These are phyloP conservation scores for Volvariella volvacea DNA, from an alignment of 1,284 basidiomycete genomes.

Conservation along the genomic window DNA sequence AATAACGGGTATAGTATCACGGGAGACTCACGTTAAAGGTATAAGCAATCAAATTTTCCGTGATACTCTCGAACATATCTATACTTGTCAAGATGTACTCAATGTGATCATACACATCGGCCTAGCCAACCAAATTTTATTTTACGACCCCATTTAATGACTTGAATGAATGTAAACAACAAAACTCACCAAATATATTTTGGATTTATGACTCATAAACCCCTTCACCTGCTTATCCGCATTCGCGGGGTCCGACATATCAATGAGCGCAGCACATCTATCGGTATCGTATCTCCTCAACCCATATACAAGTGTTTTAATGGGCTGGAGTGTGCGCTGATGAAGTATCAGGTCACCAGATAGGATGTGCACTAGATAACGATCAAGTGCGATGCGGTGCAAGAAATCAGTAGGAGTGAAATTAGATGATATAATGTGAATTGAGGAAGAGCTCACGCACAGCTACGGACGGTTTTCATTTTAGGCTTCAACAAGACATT, in stretches of 20 bases:
- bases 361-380: constrained; percentile 54
- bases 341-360: constrained; percentile 64
- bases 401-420: constrained; percentile 1
- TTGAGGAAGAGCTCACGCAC: constrained; percentile 28
- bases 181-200: constrained; percentile 55
- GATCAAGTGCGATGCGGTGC: too few species aligned
- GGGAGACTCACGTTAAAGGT: constrained; percentile 33
- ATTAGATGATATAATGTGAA: neutral
- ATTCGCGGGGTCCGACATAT: constrained; percentile 23
- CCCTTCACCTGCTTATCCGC: constrained; percentile 37
- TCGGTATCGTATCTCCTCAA: constrained; percentile 60
- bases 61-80: constrained; percentile 61
- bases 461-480: constrained; percentile 50
- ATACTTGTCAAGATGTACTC: constrained; percentile 59
- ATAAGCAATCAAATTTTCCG: constrained; percentile 66
- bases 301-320: constrained; percentile 62
- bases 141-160: too few species aligned
- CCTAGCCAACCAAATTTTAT: too few species aligned
- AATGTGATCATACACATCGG: constrained; percentile 66
- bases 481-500: constrained; percentile 51
- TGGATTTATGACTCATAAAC: constrained; percentile 62
- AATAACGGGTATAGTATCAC: neutral
- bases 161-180: too few species aligned
- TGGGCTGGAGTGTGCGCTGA: constrained; percentile 61
- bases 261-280: constrained; percentile 48